Evolutionary conservation across 2,329 filamentous ascomycete species (phyloP), one percentile per base, ranked within the genome.

Genomic region (Aspergillus sp.): DNA sequence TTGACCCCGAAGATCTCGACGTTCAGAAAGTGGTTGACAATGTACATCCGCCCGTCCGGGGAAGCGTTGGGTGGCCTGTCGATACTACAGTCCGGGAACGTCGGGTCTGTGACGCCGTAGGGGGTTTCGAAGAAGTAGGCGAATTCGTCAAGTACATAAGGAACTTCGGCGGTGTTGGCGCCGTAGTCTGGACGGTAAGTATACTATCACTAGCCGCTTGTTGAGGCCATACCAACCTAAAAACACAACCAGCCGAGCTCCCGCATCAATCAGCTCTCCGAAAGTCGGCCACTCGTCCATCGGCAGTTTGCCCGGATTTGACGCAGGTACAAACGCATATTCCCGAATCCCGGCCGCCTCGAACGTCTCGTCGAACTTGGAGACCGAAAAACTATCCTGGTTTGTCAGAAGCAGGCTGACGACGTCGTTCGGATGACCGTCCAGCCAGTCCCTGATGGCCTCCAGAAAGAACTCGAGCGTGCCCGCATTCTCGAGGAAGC

Each of bases 391-490:
- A 7, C 41, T 45, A 30, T 82, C 78, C 4, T 61, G 64, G 45
- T 82, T 81, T 4, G 75, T 80, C 29, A 82, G 57, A 8, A 82
- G 65, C 30, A 82, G 49, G 0, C 74, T 78, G 8, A 81, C 66
- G 5, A 81, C 74, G 37, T 82, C 77, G 34, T 75, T 57, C 4
- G 69, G 58, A 41, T 82, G 68, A 12, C 35, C 34, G 30, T 74
- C 71, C 42, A 83, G 60, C 71, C 76, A 84, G 1, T 52, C 57
- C 49, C 74, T 76, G 43, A 83, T 60, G 8, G 68, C 68, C 8
- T 47, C 31, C n/a, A 83, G 58, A 44, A 73, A 82, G 4, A 54
- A 45, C 6, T 64, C 55, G 12, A 84, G 58, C 0, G 68, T 53
- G 1, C 79, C 80, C 7, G 63, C 74, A 48, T 81, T 71, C 26